phyloP scores from a whole-genome alignment of 306 rosid genomes.

The Acacia melanoxylon region DNA sequence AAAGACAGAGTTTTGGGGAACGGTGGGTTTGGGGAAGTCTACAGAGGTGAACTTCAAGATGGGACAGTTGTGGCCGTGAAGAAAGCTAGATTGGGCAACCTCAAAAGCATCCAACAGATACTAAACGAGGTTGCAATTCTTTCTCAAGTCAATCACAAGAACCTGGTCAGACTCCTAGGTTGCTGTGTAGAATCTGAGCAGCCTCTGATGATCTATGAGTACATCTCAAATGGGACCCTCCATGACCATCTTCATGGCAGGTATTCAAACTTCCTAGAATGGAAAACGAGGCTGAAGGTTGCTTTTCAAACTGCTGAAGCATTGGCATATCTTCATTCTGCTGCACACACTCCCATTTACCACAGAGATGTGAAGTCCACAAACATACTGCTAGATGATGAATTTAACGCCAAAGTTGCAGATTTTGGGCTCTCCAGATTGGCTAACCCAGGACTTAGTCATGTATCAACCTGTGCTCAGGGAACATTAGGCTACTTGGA shows the following conservation, averaged over 20 bases:
- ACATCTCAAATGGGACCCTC: constrained; percentile 90
- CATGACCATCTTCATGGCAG: constrained; percentile 81
- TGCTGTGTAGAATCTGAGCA: constrained; percentile 84
- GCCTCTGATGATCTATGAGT: constrained; percentile 92
- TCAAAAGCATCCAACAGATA: constrained; percentile 88
- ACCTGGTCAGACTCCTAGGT: constrained; percentile 82
- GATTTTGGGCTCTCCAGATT: constrained; percentile 94
- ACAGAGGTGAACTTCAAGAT: constrained; percentile 77
- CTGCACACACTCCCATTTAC: constrained; percentile 85
- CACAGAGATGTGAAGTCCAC: constrained; percentile 98
- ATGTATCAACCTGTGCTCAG: constrained; percentile 95
- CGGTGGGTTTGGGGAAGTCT: constrained; percentile 96
- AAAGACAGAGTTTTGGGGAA: constrained; percentile 65
- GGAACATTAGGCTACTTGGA: constrained; percentile 95
- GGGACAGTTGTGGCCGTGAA: constrained; percentile 84
- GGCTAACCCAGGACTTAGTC: constrained; percentile 88
- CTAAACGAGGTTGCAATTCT: constrained; percentile 91
- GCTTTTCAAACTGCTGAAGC: constrained; percentile 93
- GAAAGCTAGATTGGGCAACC: constrained; percentile 82
- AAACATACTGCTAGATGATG: constrained; percentile 74
- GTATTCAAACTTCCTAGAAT: constrained; percentile 65
- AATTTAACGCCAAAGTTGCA: constrained; percentile 74
- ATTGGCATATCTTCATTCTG: constrained; percentile 79
- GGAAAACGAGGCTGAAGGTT: constrained; percentile 81
- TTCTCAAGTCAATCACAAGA: constrained; percentile 90